Base-by-base conservation (phyloP, 2,329 filamentous ascomycete genomes). In the Penicillium sp. region DNA sequence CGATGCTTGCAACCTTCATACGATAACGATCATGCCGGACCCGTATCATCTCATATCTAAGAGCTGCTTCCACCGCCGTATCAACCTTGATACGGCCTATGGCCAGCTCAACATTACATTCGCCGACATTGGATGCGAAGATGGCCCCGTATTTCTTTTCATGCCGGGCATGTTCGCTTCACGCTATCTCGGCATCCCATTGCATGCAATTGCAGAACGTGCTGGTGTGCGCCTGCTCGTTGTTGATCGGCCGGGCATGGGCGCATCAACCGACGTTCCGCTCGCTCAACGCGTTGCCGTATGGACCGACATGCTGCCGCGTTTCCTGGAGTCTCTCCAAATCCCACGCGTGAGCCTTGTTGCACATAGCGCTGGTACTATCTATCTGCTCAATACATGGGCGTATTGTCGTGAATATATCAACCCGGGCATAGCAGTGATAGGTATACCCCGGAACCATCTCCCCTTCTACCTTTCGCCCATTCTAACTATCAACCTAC, bases 221-320 rank as follows among this genome's bases (percentile, higher is more conserved):
- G 28, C 45, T 0, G 56, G 55, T 2, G 52, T 59, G 19, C 57
- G 57, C 13, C 8, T 60, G 4, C 31, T 60, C 7, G 34, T 56
- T 1, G 47, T 60, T 11, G 57, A 60, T 30, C 49, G 56, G 13
- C 45, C 47, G 0, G 54, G 50, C 1, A 55, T 57, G 45, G 72
- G 73, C 14, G 67, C 60, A 23, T 71, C 70, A 9, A 69, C 67
- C 0, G 48, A 58, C 2, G 69, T 73, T 0, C 43, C 57, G 1
- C 44, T 72, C 4, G 33, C 56, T 7, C 33, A 61, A 10, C 60
- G 72, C 3, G 53, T 74, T 11, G 29, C 53, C 4, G 51, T 59
- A 14, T 74, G 67, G 63, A 53, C 71, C 16, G 69, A 73, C 45
- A 60, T 62, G 1, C 54, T 73, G 1, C 68, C 70, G 13, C 47